Evolutionary conservation across 352 stramenopile species (phyloP).

Genomic region (Blastocystis hominis): DNA sequence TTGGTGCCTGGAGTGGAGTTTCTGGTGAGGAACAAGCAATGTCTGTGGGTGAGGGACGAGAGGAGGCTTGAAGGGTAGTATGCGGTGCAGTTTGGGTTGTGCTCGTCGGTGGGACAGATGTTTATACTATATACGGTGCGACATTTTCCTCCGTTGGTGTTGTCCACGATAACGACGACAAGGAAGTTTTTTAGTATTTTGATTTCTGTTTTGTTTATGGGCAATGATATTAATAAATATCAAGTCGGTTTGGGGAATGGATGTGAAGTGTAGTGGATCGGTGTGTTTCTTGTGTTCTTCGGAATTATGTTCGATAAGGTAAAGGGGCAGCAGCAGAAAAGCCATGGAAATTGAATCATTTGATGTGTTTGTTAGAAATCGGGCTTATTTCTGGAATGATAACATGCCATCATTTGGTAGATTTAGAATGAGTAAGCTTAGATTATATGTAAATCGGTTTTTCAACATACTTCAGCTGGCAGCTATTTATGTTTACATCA

Average conservation of each 20-base stretch:
- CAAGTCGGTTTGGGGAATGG: background rate
- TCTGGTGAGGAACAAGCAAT: background rate
- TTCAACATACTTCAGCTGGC: slow-evolving; percentile 10
- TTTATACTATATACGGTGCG: slow-evolving; percentile 99
- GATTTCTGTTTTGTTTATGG: slow-evolving; percentile 92
- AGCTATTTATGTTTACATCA: slow-evolving; percentile 13
- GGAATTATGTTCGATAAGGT: slow-evolving; percentile 62
- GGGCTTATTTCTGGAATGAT: background rate
- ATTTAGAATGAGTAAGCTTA: background rate
- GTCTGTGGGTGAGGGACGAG: slow-evolving; percentile 1
- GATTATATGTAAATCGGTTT: background rate
- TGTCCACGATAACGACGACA: slow-evolving; percentile 96
- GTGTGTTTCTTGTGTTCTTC: slow-evolving; percentile 75
- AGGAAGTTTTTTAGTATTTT: slow-evolving; percentile 99
- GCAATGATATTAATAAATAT: slow-evolving; percentile 73
- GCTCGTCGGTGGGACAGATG: slow-evolving; percentile 87
- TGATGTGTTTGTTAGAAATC: slow-evolving; percentile 9
- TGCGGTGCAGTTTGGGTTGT: slow-evolving; percentile 76
- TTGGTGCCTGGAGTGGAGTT: slow-evolving; percentile 65
- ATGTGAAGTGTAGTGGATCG: slow-evolving; percentile 67
- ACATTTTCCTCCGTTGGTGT: slow-evolving; percentile 84
- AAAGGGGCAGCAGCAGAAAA: background rate
- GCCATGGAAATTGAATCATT: slow-evolving; percentile 6
- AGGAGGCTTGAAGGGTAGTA: slow-evolving; percentile 60
- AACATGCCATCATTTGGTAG: background rate